Percentiles rank a stretch among this genome's conserved stretches.
These are phyloP conservation scores for Rhizopogon vulgaris DNA, from an alignment of 768 basidiomycete species.

Conservation along the genomic window DNA sequence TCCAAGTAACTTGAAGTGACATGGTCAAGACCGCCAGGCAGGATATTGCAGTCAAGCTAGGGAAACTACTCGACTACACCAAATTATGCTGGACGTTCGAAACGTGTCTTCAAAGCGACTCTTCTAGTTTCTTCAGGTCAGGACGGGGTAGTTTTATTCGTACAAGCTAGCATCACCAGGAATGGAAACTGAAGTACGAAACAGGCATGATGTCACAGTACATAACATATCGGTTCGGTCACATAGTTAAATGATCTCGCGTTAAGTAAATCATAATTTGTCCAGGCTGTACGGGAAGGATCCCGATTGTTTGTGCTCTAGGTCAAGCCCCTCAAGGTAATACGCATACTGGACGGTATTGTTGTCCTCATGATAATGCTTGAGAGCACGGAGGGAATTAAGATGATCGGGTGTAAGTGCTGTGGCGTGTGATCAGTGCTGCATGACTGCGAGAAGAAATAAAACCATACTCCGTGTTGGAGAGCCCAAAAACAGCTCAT, in stretches of 20 bases:
- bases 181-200: background rate
- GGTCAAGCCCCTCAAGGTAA: conserved; percentile 12
- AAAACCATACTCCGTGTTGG: conserved; percentile 46
- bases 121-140: background rate
- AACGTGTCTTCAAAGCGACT: background rate
- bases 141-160: background rate
- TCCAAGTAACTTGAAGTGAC: no score
- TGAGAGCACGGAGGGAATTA: conserved; percentile 15
- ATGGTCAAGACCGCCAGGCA: no score
- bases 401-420: conserved; percentile 19
- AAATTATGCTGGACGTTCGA: background rate
- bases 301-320: background rate
- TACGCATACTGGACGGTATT: conserved; percentile 14
- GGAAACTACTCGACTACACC: no score
- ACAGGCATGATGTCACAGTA: background rate
- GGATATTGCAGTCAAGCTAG: no score
- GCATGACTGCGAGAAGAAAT: background rate
- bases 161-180: background rate
- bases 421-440: conserved; percentile 9
- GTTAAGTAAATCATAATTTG: no score
- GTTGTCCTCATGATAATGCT: conserved; percentile 20
- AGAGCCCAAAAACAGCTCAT: conserved; percentile 54
- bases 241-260: conserved; percentile 6
- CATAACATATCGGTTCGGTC: background rate
- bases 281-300: conserved; percentile 4